phyloP scores from a whole-genome alignment of 805 yeast species.

The Pichia eremophila region DNA sequence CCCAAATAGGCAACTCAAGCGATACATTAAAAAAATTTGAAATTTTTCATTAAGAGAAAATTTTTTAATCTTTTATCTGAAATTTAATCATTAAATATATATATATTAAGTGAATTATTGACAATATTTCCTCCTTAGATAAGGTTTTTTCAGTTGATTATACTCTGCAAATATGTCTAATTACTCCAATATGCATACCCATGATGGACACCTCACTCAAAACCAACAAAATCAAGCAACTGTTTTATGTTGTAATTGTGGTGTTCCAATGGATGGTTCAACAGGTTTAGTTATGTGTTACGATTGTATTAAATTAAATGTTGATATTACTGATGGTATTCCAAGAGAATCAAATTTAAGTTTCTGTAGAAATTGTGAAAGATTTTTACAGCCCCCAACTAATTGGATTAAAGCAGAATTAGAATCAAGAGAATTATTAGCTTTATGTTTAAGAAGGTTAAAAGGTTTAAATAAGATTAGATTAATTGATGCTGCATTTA shows the following conservation, averaged over 20 bases:
- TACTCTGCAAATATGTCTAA: constrained; percentile 30
- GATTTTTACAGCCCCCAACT: constrained; percentile 88
- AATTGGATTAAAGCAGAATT: constrained; percentile 89
- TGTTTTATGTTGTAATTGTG: constrained; percentile 96
- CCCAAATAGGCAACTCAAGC: no score
- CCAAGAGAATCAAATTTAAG: constrained; percentile 92
- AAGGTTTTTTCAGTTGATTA: no score
- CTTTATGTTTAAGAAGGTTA: constrained; percentile 78
- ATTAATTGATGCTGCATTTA: constrained; percentile 84
- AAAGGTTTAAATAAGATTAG: constrained; percentile 82
- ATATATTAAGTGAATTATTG: no score
- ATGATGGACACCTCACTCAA: constrained; percentile 19
- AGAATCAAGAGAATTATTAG: constrained; percentile 87
- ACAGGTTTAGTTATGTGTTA: constrained; percentile 89
- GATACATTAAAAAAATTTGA: no score
- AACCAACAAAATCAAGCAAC: constrained; percentile 44
- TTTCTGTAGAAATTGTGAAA: constrained; percentile 94
- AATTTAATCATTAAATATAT: no score
- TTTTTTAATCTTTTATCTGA: no score
- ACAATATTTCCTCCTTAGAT: no score
- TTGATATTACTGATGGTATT: constrained; percentile 87
- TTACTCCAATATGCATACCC: constrained; percentile 34
- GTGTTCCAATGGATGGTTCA: constrained; percentile 96
- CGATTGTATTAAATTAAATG: constrained; percentile 91
- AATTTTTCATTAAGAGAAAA: no score